Conservation (phyloP, 202 grass and related monocot species). For the Dendrocalamus latiflorus region DNA sequence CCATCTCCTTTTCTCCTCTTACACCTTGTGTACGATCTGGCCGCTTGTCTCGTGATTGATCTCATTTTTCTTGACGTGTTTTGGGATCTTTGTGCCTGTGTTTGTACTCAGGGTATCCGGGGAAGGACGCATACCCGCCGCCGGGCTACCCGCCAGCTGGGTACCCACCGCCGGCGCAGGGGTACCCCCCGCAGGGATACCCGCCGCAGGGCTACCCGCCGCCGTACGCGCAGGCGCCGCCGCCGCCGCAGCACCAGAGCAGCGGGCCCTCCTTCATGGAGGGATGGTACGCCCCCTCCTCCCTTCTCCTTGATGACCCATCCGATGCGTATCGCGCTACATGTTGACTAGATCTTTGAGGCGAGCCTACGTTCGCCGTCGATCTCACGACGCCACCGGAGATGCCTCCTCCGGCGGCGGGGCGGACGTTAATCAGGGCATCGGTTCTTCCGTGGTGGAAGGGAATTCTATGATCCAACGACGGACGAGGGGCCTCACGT, state of each 20-base stretch:
- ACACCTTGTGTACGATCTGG: no score
- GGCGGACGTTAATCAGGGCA: background rate
- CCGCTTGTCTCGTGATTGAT: background rate
- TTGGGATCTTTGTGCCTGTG: background rate
- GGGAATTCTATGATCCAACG: no score
- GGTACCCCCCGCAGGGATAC: slow-evolving; percentile 1
- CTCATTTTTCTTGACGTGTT: background rate
- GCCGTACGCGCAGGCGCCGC: slow-evolving; percentile 43
- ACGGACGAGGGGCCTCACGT: no score
- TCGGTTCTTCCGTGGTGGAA: background rate
- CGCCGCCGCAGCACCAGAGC: slow-evolving; percentile 14
- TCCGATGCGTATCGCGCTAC: background rate
- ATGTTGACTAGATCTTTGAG: background rate
- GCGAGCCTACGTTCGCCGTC: background rate
- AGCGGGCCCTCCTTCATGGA: slow-evolving; percentile 48
- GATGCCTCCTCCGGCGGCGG: background rate
- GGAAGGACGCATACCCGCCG: slow-evolving; percentile 40
- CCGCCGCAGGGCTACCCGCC: slow-evolving; percentile 25
- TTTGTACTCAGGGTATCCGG: slow-evolving; percentile 26
- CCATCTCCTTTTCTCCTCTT: no score
- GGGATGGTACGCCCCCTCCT: slow-evolving; percentile 37
- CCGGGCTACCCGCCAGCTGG: slow-evolving; percentile 36
- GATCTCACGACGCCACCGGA: background rate
- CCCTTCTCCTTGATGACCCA: background rate
- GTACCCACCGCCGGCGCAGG: slow-evolving; percentile 40